Base-by-base conservation (phyloP, 805 yeast genomes). In the Kodamaea fukazawae region DNA sequence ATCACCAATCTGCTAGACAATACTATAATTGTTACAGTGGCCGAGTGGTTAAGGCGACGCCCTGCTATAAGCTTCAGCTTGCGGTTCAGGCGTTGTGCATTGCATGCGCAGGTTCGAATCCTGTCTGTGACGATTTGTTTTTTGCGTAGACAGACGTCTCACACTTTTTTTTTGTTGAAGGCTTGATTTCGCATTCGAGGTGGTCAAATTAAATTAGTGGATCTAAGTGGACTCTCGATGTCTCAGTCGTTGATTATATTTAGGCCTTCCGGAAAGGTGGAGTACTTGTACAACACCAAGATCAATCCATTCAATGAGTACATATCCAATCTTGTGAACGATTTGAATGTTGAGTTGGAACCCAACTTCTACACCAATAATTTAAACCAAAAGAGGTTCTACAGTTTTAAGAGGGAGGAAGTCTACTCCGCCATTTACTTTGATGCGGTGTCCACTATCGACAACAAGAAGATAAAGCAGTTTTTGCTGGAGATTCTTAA, bases 91-190 rank as follows among this genome's bases (percentile, higher is more conserved):
- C 36, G 51, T 47, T 47, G 51, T 63, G 68, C 51, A 55, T 56
- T 67, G 60, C 73, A 69, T 65, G 63, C 74, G 74, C 74, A 69
- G 73, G 74, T 69, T 69, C 74, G 74, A 69, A 68, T 68, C 74
- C 73, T 68, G 73, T 67, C 72, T 64, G 71, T 67, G 61, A 65
- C 74, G 73, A 36, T 42, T 46, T 54, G 45, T 53, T 54, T 62
- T 61, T 54, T 32, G 10, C 7, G 15, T 27, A 10, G 10, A 7
- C 30, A 27, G 15, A 7, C 15, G n/a, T 27, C 15, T 22, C 4
- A 15, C 3, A 14, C 13, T 22, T 14, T 20, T 33, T 28, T 34
- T 33, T 41, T 35, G 28, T 25, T 17, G 29, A 23, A 13, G 13
- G 12, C 20, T n/a, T 13, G 10, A 25, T 26, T 14, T n/a, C 23